phyloP scores from a whole-genome alignment of 225 moss, liverwort and hornwort genomes.

The Lunularia cruciata region DNA sequence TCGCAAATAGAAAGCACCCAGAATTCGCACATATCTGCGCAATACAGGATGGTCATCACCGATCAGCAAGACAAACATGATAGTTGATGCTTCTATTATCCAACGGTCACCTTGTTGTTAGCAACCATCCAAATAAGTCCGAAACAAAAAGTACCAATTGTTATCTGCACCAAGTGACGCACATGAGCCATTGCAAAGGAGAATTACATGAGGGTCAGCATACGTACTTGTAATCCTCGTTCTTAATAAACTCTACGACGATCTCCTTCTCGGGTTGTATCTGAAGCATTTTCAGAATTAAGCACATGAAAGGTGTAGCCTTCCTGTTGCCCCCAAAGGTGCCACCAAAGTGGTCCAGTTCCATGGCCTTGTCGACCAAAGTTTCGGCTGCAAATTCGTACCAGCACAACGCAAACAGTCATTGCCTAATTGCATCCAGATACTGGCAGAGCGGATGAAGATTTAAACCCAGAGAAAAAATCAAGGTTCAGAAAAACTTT shows the following conservation, averaged over 20 bases:
- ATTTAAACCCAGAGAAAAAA: too few relatives aligned
- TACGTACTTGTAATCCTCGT: constrained; percentile 91
- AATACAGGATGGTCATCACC: constrained; percentile 1
- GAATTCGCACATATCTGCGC: constrained; percentile 90
- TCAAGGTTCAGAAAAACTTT: background rate
- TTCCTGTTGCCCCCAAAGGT: constrained; percentile 96
- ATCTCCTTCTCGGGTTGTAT: constrained; percentile 99
- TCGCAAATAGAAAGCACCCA: constrained; percentile 97
- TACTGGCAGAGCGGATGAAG: too few relatives aligned
- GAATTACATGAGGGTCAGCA: background rate
- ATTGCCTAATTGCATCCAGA: background rate
- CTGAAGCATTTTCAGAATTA: constrained; percentile 98
- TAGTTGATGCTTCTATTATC: too few relatives aligned
- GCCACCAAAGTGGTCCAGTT: constrained; percentile 96
- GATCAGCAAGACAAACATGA: too few relatives aligned
- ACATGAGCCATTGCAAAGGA: too few relatives aligned
- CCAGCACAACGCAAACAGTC: background rate
- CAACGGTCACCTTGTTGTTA: too few relatives aligned
- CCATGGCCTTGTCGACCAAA: constrained; percentile 99
- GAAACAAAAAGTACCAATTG: too few relatives aligned
- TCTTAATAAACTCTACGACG: constrained; percentile 97
- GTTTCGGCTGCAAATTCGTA: constrained; percentile 72
- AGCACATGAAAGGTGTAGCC: constrained; percentile 99
- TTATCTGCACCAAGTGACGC: too few relatives aligned
- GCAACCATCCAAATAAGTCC: too few relatives aligned